Evolutionary conservation across 2,329 filamentous ascomycete species (phyloP), one percentile per base, ranked within the genome.

Genomic region (Sordariomycetes sp.): DNA sequence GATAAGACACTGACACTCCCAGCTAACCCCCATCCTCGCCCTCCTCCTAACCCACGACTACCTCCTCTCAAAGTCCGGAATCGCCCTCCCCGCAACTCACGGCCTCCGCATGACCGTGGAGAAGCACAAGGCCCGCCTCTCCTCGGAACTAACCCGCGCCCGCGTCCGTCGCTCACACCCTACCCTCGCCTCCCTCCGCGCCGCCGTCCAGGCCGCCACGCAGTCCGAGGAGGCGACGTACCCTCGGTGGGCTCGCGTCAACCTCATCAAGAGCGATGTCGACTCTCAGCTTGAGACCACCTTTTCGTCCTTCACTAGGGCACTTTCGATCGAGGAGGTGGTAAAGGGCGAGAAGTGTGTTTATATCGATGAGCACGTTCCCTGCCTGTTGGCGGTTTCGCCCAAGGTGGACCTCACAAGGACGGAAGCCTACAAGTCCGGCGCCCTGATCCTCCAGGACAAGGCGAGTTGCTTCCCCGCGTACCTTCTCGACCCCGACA

Each of bases 391-490:
- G 7, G 94, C 90, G 1, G 73, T 96, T 1, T 84, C 89, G 2
- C 81, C 86, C 0, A 77, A 79, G 1, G 76, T 80, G 42, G 88
- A 95, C 65, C 75, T 96, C 51, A 85, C 83, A 22, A 86, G 84
- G 60, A 85, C 82, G 8, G 71, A 79, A 15, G 86, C 90, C 0
- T 97, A 97, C 69, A 78, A 74, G 15, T 74, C 79, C 1, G 92
- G 92, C 1, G 79, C 84, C 53, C 81, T 97, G 56, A 96, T 97
- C 59, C 74, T 97, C 25, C 94, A 99, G 68, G 94, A 97, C 66
- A 97, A 96, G 70, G 92, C 94, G 0, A 96, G 91, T 0, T 99
- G 94, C 67, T 96, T 99, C 65, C 94, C 94, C 0, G 94, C 92
- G 0, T 94, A 94, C 66, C 75, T 99, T 2, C 75, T 99, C 0